Evolutionary conservation across 371 early-diverging fungal species (phyloP), one percentile per base, ranked within the genome.

Genomic region (Apophysomyces sp.): DNA sequence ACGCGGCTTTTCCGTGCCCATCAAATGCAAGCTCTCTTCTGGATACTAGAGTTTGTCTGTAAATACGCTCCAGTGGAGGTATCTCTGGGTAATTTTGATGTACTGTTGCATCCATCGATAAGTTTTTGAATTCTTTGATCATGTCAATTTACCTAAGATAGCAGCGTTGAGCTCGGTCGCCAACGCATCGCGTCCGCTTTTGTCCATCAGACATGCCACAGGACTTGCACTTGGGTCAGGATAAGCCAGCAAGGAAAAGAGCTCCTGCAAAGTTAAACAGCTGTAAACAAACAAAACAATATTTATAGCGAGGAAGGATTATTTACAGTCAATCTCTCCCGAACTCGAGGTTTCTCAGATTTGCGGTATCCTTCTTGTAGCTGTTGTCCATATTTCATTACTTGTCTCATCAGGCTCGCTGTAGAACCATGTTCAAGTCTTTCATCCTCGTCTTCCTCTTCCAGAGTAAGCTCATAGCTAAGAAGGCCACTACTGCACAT

Each of bases 201-300:
- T 18, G 56, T 81, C 77, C 32, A 93, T 62, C 52, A 91, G 67
- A 56, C 82, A 77, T 0, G 84, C 68, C 8, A 86, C 74, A 27
- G 88, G 82, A 63, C 85, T 84, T 31, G 71, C 60, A 13, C 63
- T 61, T 7, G 87, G 86, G 39, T 92, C 86, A 3, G 82, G 67
- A 62, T 97, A 95, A 2, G 95, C 95, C 31, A 94, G 65, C 31
- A 95, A 73, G 21, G 94, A 87, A 66, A 93, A 94, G 21, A 74
- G 69, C 56, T 77, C 75, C 74, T 76, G 54, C 24, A 55, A 51
- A 54, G 11, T 28, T 52, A 49, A 8, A 36, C 28, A n/a, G 52
- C 27, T 12, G 18, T 28, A 29, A 31, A 2, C 29, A 12, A 21
- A 13, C 55, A 16, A 29, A 7, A 12, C 18, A 27, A 51, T 15